Base-by-base conservation (phyloP, 1,284 basidiomycete species). In the Afroboletus lepidellus region DNA sequence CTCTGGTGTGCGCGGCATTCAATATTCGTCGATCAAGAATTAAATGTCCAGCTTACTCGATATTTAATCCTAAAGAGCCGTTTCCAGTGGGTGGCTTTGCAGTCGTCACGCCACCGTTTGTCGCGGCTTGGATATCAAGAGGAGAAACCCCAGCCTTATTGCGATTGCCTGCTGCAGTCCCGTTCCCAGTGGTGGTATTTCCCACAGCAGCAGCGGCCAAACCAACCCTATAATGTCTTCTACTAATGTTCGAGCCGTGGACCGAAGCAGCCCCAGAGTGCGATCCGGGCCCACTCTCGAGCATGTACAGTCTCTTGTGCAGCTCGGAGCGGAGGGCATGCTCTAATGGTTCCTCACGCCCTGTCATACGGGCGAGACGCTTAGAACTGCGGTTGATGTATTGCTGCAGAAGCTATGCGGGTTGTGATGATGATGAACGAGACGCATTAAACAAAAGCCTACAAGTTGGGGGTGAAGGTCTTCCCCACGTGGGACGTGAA, bases 11-110 rank as follows among this genome's bases (percentile, higher is more conserved):
- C 21, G 29, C n/a, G 25, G 18, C 8, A 23, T 33, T 54, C 23
- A 56, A 15, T 23, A 34, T 16, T 5, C 18, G 23, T 29, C 9
- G 29, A 37, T 38, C 44, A 15, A 56, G 36, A 34, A 7, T 41
- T 18, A 5, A 16, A 44, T 4, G 4, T 33, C 1, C 25, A 25
- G 62, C 76, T 48, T 57, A 85, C 80, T 91, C 83, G 51, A 92
- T 91, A 60, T 82, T 77, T 42, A 94, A 76, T 3, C 85, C 90
- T 38, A 92, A 74, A 30, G 87, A 81, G 69, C 88, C 75, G 52
- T 65, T 67, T 8, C 76, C 68, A 15, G 80, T 77, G 8, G 86
- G 83, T 5, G 65, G 39, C 50, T 77, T 75, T 8, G 87, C 83
- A 9, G 57, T 33, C 15, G 84, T 80, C 33, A 90, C 69, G 43